Evolutionary conservation across 2,329 filamentous ascomycete species (phyloP), one percentile per base, ranked within the genome.

Genomic region (Leptographium lundbergii): DNA sequence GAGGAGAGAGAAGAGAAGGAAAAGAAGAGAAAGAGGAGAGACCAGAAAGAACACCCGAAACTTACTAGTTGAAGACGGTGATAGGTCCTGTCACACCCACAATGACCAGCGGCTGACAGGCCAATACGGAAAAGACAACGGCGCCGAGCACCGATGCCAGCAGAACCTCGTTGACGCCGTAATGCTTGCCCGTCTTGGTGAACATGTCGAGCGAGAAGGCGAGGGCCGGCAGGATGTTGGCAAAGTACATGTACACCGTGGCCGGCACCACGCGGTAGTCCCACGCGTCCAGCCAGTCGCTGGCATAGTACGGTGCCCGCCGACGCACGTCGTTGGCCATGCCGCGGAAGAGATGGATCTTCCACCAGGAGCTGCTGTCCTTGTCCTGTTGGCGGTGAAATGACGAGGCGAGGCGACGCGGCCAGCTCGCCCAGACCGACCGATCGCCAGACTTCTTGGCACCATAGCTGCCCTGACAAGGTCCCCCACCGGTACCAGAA

Each of bases 161-260:
- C n/a, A 96, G 76, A 2, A 94, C 90, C 73, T 96, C 91, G 69
- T 95, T 95, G 60, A 96, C 90, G 56, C 91, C 90, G 67, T 90
- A 95, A 65, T 88, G 87, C 72, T 86, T 87, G 62, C 86, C 77
- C 0, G 89, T 96, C 72, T 91, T 92, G 62, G 86, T 87, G 69
- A 95, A 94, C 91, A 96, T 95, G 72, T 96, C 90, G 57, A 95
- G 78, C 1, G 89, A 94, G 73, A 95, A 95, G 54, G 91, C 91
- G 61, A 95, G 74, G 1, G 91, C 90, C 1, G 91, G 90, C 14
- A 95, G 74, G 67, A 95, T 94, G 73, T 95, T 95, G 63, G 90
- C 89, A 79, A 95, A 95, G 75, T 94, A 95, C 88, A 95, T 95
- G 73, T 95, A 95, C 34, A 95, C 76, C 11, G 90, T 95, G 19